Conservation (phyloP, 2,329 filamentous ascomycete species). For the Aspergillus phoenicis region DNA sequence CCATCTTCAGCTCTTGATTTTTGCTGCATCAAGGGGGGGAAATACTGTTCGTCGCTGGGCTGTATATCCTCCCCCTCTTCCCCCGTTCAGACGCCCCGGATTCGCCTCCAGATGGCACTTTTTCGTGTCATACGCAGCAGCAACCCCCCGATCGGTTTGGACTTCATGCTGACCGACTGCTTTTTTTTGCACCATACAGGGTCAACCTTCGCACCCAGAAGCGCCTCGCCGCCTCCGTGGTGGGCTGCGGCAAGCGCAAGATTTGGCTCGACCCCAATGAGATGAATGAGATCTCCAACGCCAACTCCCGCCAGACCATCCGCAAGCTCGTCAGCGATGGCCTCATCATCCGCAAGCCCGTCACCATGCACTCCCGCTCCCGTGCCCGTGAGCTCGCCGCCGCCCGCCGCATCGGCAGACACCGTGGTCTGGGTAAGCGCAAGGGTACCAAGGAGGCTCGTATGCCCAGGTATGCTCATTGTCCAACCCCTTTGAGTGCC, state of each 20-base stretch:
- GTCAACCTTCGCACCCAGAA: slow-evolving; percentile 99
- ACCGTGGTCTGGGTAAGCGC: slow-evolving; percentile 99
- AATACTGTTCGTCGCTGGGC: slow-evolving; percentile 24
- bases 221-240: slow-evolving; percentile 97
- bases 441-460: slow-evolving; percentile 99
- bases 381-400: slow-evolving; percentile 94
- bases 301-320: slow-evolving; percentile 99
- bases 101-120: slow-evolving; percentile 9
- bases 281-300: slow-evolving; percentile 98
- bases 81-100: slow-evolving; percentile 9
- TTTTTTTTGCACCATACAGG: slow-evolving; percentile 65
- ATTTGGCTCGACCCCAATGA: slow-evolving; percentile 99
- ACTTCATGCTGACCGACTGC: slow-evolving; percentile 36
- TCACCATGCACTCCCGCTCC: slow-evolving; percentile 98
- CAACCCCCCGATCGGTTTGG: slow-evolving; percentile 19
- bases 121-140: slow-evolving; percentile 5
- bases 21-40: slow-evolving; percentile 18
- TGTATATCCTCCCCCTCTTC: slow-evolving; percentile 10
- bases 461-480: slow-evolving; percentile 83
- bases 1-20: slow-evolving; percentile 30
- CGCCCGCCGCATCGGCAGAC: slow-evolving; percentile 90
- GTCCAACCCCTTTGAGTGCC: background rate
- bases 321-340: slow-evolving; percentile 99
- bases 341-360: slow-evolving; percentile 99
- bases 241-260: slow-evolving; percentile 99